Percentiles rank a stretch among this genome's conserved stretches.
These are phyloP conservation scores for Peniophora sp. DNA, from an alignment of 1,284 basidiomycete genomes.

Conservation along the genomic window DNA sequence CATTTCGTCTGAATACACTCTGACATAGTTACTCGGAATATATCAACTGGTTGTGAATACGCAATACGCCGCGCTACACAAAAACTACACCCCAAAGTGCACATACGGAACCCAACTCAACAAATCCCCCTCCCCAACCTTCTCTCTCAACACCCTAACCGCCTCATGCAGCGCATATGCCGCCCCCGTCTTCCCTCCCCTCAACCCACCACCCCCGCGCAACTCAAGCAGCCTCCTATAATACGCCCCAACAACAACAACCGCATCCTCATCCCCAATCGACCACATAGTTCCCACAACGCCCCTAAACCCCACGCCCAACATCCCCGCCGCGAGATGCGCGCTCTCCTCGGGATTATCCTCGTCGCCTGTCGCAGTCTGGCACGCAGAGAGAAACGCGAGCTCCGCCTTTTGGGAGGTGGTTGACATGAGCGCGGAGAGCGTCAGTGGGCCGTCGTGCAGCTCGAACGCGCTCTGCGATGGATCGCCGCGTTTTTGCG, in stretches of 20 bases:
- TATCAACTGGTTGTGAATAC: no score
- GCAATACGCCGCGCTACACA: no score
- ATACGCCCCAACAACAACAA: no score
- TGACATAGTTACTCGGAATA: no score
- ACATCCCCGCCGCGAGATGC: background rate
- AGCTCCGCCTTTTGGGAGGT: background rate
- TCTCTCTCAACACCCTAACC: background rate
- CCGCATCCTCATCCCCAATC: background rate
- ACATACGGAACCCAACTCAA: background rate
- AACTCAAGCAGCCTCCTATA: no score
- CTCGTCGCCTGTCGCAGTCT: background rate
- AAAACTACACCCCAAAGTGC: background rate
- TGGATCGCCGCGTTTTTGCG: background rate
- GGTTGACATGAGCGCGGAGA: background rate
- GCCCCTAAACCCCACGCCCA: background rate
- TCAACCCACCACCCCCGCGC: no score
- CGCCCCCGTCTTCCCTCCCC: background rate
- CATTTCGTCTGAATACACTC: no score
- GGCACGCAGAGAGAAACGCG: background rate
- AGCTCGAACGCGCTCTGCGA: background rate
- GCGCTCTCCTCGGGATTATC: background rate
- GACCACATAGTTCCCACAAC: background rate
- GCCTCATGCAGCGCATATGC: background rate
- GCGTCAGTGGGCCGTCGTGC: background rate
- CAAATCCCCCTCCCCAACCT: background rate